These are phyloP conservation scores for Hericium rajendrae DNA, from an alignment of 768 basidiomycete species.

Conservation along the genomic window DNA sequence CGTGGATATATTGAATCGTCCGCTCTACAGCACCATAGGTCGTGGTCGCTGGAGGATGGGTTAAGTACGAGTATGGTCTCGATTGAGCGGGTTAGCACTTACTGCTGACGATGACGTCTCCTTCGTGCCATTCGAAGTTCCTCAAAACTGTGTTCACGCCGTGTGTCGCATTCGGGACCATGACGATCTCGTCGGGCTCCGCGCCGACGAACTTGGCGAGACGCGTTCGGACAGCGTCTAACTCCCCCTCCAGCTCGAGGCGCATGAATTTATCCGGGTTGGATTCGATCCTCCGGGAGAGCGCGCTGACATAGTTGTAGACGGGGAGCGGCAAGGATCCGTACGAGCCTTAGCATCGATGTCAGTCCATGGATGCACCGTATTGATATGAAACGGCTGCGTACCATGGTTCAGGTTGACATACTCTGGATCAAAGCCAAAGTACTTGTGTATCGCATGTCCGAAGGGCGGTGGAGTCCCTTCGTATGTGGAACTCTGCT, in stretches of 20 bases:
- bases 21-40: conserved; percentile 48
- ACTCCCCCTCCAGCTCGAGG: conserved; percentile 23
- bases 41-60: conserved; percentile 32
- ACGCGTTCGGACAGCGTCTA: conserved; percentile 32
- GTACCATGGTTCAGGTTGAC: conserved; percentile 59
- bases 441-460: conserved; percentile 42
- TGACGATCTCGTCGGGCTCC: conserved; percentile 46
- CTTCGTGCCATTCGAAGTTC: conserved; percentile 58
- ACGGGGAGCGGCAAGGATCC: conserved; percentile 50
- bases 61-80: neutral
- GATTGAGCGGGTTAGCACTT: conserved; percentile 15
- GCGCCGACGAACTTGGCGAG: conserved; percentile 42
- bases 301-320: conserved; percentile 30
- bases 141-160: conserved; percentile 58
- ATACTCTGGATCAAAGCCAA: conserved; percentile 47
- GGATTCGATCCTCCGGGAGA: conserved; percentile 34
- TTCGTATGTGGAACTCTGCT: neutral
- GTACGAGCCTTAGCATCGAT: conserved; percentile 37
- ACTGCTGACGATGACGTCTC: conserved; percentile 61
- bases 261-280: conserved; percentile 51
- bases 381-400: conserved; percentile 1
- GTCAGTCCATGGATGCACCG: neutral
- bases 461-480: conserved; percentile 40
- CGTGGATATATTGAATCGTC: conserved; percentile 43
- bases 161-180: conserved; percentile 52